These are phyloP conservation scores for Cryptosporidium bovis DNA, from an alignment of 169 alveolate species.

Conservation along the genomic window DNA sequence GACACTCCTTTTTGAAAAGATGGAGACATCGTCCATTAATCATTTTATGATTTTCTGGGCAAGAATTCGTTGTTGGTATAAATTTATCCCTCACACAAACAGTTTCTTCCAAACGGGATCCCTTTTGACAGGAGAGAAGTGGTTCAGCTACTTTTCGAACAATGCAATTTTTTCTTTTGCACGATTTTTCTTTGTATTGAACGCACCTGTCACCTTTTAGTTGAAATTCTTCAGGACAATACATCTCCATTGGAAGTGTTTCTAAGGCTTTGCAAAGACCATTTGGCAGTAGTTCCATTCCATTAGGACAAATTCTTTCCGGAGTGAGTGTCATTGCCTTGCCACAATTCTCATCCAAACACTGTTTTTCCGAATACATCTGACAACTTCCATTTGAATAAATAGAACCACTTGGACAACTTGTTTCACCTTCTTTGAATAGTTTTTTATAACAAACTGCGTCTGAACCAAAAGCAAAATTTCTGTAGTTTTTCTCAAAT, in stretches of 20 bases:
- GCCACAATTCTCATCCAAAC: slow-evolving; percentile 25
- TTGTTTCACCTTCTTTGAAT: slow-evolving; percentile 4
- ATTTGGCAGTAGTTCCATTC: slow-evolving; percentile 20
- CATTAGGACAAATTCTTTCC: slow-evolving; percentile 30
- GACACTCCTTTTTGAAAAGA: slow-evolving; percentile 38
- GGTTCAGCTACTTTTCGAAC: slow-evolving; percentile 19
- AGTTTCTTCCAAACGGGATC: slow-evolving; percentile 15
- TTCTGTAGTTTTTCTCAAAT: slow-evolving; percentile 16
- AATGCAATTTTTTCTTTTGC: slow-evolving; percentile 14
- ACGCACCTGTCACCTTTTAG: slow-evolving; percentile 59
- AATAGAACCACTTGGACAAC: slow-evolving; percentile 30
- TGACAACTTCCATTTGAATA: slow-evolving; percentile 28
- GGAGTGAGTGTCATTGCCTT: slow-evolving; percentile 5
- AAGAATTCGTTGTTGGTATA: not conserved
- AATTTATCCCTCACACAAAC: slow-evolving; percentile 38
- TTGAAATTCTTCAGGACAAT: slow-evolving; percentile 30
- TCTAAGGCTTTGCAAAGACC: slow-evolving; percentile 10
- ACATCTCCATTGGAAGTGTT: slow-evolving; percentile 45
- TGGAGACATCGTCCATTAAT: slow-evolving; percentile 48
- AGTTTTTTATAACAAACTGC: slow-evolving; percentile 32
- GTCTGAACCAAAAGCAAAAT: not conserved
- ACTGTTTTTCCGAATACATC: slow-evolving; percentile 18
- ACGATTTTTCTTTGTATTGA: slow-evolving; percentile 20
- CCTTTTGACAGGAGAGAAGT: slow-evolving; percentile 25
- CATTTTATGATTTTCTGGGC: slow-evolving; percentile 11